Evolutionary conservation across 176 grass and related monocot genomes (phyloP).

Genomic region (Aegilops longissima): DNA sequence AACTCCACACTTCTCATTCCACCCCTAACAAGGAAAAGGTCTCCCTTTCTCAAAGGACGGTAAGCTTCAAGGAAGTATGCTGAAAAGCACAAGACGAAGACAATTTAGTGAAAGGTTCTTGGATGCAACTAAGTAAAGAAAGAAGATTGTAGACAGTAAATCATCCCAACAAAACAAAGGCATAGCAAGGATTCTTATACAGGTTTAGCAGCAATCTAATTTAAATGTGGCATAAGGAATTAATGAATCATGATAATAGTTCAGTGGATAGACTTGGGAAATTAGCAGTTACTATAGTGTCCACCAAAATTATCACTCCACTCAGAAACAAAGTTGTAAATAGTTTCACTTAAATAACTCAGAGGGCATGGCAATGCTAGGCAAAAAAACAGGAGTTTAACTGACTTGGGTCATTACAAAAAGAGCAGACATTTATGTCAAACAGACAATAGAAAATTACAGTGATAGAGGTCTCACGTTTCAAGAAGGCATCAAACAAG

Average conservation of each 20-base stretch:
- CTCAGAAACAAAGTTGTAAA: neutral
- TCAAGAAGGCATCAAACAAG: slow-evolving; percentile 69
- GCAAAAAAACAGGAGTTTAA: neutral
- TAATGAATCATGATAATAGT: no score
- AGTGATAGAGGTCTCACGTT: slow-evolving; percentile 49
- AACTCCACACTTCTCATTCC: slow-evolving; percentile 90
- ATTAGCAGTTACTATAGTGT: neutral
- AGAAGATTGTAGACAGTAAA: neutral
- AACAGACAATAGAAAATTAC: neutral
- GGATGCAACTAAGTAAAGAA: neutral
- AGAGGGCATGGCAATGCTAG: neutral
- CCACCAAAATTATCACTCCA: no score
- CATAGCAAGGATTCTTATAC: neutral
- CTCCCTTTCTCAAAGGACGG: slow-evolving; percentile 79
- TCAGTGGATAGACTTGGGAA: neutral
- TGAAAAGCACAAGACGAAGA: slow-evolving; percentile 27
- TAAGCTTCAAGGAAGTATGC: slow-evolving; percentile 86
- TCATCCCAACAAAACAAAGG: neutral
- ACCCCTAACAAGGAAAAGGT: slow-evolving; percentile 82
- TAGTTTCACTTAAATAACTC: neutral
- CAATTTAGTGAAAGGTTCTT: neutral
- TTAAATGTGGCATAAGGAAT: neutral
- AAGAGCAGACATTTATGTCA: neutral
- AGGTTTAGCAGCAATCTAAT: neutral
- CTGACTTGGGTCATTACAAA: neutral